Base-by-base conservation (phyloP, 2,329 filamentous ascomycete species). In the Cladosporium sp. region DNA sequence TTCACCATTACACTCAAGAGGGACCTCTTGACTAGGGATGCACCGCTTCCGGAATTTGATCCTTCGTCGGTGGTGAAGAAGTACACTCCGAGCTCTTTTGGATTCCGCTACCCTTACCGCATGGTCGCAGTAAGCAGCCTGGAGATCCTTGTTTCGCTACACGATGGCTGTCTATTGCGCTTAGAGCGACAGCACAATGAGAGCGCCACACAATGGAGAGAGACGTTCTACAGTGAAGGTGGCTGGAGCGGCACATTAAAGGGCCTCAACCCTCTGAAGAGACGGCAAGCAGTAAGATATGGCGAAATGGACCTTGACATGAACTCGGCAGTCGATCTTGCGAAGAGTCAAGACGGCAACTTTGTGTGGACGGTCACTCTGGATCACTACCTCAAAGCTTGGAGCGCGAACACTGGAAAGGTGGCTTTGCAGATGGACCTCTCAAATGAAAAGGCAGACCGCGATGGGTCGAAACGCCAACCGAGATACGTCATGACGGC, bases 361-460 rank as follows among this genome's bases (percentile, higher is more conserved):
- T 82, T 66, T 59, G 71, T 84, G 8, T 88, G 96, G 61, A 91
- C 91, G 0, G 82, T 96, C 43, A 93, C 88, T 56, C 75, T 99
- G 53, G 91, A 99, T 60, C 91, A 99, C 65, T 85, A 84, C 9
- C 73, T 99, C 64, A 85, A 90, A 62, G 84, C 93, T 34, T 97
- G 93, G 92, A 93, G 95, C 63, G 76, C 92, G 27, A 75, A 81
- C n/a, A 88, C 82, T 34, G 91, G 91, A 41, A 87, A 85, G 64
- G 80, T 95, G 49, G 80, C 88, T 4, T 82, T 83, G 50, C 84
- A 85, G 5, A 83, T 83, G 58, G 92, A 99, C 68, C 76, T 99
- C 27, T 69, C 97, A 13, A 83, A 86, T 58, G 78, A 84, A 17
- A 52, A 48, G 47, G 20, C 20, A 7, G 73, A 80, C 27, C 70